phyloP scores from a whole-genome alignment of 179 eudicot genomes.

The Drosera spatulata region DNA sequence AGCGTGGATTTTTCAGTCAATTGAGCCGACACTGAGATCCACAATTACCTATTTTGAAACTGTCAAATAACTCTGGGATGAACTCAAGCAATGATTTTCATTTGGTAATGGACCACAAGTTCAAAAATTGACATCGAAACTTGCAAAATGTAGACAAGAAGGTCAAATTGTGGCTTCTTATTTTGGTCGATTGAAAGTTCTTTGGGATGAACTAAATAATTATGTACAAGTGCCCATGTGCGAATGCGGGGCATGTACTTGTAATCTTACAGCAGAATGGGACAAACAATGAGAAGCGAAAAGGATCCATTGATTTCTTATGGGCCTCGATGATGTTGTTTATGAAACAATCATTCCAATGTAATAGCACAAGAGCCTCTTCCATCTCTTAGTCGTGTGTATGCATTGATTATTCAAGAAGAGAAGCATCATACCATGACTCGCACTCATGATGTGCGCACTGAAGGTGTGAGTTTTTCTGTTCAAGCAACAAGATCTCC shows the following conservation, averaged over 20 bases:
- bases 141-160: background rate
- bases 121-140: background rate
- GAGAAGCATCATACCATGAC: background rate
- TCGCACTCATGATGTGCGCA: background rate
- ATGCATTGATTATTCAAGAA: background rate
- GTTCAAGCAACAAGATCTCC: background rate
- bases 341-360: background rate
- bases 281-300: background rate
- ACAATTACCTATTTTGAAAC: background rate
- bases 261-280: background rate
- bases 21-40: background rate
- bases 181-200: background rate
- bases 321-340: background rate
- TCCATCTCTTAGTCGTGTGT: background rate
- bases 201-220: background rate
- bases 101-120: background rate
- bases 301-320: background rate
- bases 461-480: background rate
- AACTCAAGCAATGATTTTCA: background rate
- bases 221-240: background rate
- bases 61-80: background rate
- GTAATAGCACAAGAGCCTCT: background rate
- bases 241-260: background rate
- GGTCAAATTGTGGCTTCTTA: background rate
- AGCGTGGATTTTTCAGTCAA: background rate